Percentiles rank a stretch among this genome's conserved stretches.
Evolutionary conservation across 345 rosid species (phyloP).

Genomic region (Lumnitzera littorea): DNA sequence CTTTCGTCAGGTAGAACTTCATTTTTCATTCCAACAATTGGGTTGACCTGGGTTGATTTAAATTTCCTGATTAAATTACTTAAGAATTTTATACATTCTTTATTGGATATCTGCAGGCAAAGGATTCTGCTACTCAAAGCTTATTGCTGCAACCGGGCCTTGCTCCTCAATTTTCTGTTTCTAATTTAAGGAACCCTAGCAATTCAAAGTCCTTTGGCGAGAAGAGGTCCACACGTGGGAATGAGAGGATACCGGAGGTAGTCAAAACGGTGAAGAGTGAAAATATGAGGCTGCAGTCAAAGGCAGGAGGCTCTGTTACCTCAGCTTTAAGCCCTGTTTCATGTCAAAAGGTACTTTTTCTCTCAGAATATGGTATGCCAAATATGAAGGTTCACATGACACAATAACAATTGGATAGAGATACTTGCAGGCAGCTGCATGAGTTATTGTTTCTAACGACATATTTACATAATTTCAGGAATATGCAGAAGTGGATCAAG

Average conservation of each 20-base stretch:
- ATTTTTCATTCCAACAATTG: neutral
- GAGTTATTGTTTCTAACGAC: constrained; percentile 12
- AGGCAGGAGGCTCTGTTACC: constrained; percentile 18
- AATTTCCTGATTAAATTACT: too few relatives aligned
- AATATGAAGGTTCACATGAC: constrained; percentile 17
- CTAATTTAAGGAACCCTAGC: constrained; percentile 18
- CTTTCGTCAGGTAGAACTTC: constrained; percentile 57
- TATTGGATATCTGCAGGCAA: constrained; percentile 45
- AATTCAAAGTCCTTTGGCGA: constrained; percentile 23
- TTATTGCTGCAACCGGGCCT: constrained; percentile 24
- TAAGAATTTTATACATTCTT: constrained; percentile 6
- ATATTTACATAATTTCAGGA: constrained; percentile 15
- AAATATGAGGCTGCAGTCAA: constrained; percentile 11
- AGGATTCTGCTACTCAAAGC: constrained; percentile 31
- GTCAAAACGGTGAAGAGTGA: constrained; percentile 16
- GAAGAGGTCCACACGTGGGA: constrained; percentile 20
- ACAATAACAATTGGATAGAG: constrained; percentile 17
- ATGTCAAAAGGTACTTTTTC: constrained; percentile 14
- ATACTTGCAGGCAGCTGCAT: constrained; percentile 20
- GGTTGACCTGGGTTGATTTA: too few relatives aligned
- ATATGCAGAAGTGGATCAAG: constrained; percentile 4
- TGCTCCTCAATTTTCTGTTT: constrained; percentile 22
- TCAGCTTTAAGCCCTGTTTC: constrained; percentile 13
- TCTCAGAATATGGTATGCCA: neutral
- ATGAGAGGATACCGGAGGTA: constrained; percentile 16